Conservation (phyloP, 345 rosid species). For the Linum lewisii region DNA sequence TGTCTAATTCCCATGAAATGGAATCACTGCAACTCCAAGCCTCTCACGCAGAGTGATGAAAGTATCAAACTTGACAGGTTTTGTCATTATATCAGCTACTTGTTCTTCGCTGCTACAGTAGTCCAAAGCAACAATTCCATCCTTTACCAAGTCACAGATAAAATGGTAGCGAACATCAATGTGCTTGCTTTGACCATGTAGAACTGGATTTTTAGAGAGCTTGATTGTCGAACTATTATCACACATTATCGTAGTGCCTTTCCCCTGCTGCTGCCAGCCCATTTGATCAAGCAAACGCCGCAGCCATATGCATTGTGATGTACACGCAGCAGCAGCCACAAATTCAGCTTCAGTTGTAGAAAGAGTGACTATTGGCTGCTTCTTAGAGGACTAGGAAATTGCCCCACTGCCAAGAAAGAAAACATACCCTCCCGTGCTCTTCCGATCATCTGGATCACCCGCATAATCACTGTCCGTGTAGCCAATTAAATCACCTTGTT, state of each 20-base stretch:
- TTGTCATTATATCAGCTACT: too few species aligned
- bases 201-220: background rate
- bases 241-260: background rate
- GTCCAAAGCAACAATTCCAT: background rate
- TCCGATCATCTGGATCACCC: background rate
- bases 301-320: background rate
- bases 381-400: background rate
- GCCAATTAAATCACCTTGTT: too few species aligned
- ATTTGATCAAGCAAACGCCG: too few species aligned
- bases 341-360: too few species aligned
- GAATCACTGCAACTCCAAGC: too few species aligned
- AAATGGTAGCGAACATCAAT: slow-evolving; percentile 2
- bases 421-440: background rate
- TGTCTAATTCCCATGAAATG: too few species aligned
- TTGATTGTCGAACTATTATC: background rate
- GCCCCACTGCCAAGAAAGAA: background rate
- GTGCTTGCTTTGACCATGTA: background rate
- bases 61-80: background rate
- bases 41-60: too few species aligned
- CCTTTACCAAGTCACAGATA: background rate
- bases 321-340: too few species aligned
- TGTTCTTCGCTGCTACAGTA: background rate
- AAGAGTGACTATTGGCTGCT: too few species aligned
- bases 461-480: too few species aligned
- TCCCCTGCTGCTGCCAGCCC: background rate